phyloP scores from a whole-genome alignment of 352 stramenopile species.

The Phytophthora ramorum region DNA sequence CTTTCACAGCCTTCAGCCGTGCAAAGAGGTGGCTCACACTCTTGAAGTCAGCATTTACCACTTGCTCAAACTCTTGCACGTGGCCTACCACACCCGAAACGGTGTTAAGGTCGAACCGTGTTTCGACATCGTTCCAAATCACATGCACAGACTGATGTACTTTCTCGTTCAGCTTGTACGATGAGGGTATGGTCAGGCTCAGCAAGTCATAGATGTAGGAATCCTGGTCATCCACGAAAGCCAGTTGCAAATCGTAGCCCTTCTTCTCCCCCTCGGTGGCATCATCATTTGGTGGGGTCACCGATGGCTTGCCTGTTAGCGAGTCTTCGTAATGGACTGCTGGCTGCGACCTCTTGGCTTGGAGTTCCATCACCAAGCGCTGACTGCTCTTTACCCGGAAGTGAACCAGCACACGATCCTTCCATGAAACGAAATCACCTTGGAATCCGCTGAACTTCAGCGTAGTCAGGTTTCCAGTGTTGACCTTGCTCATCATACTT shows the following conservation, averaged over 20 bases:
- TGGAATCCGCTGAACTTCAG: no score
- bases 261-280: neutral
- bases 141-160: slow-evolving; percentile 1
- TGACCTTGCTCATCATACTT: neutral
- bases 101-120: slow-evolving; percentile 6
- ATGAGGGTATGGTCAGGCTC: neutral
- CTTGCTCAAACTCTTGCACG: neutral
- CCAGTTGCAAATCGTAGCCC: neutral
- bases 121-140: slow-evolving; percentile 7
- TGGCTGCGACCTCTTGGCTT: neutral
- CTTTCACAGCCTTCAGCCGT: no score
- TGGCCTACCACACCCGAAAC: neutral
- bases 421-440: no score
- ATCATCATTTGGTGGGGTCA: neutral
- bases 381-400: neutral
- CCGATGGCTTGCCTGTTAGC: no score
- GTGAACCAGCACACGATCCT: neutral
- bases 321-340: neutral
- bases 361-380: neutral
- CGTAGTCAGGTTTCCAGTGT: no score
- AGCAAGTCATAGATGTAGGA: slow-evolving; percentile 18
- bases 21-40: neutral
- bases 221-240: slow-evolving; percentile 1
- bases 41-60: slow-evolving; percentile 3
- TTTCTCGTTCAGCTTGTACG: slow-evolving; percentile 1